Percentiles rank a stretch among this genome's conserved stretches.
phyloP scores from a whole-genome alignment of 2,329 filamentous ascomycete genomes.

The Penicillium sp. region DNA sequence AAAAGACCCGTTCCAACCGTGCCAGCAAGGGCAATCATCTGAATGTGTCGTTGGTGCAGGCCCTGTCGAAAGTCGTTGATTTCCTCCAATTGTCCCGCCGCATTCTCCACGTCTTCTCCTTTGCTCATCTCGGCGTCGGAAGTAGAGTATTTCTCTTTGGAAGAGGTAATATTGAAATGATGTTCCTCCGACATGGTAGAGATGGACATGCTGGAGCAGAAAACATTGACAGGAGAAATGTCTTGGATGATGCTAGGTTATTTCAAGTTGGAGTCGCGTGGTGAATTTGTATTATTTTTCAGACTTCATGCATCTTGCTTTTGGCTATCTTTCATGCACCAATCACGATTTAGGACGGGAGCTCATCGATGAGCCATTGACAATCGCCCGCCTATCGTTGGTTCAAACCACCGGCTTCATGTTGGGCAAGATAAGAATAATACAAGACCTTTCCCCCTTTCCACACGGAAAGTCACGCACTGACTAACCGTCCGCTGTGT shows the following conservation, averaged over 20 bases:
- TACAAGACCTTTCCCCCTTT: too few relatives aligned
- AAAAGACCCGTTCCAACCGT: conserved; percentile 45
- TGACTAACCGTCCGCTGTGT: too few relatives aligned
- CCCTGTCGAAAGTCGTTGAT: conserved; percentile 28
- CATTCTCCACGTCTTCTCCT: conserved; percentile 22
- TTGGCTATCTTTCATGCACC: conserved; percentile 8
- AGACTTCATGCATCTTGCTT: conserved; percentile 7
- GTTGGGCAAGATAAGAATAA: too few relatives aligned
- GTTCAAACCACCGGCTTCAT: neutral
- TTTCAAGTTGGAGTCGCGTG: neutral
- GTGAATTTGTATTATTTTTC: neutral
- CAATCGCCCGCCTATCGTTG: conserved; percentile 6
- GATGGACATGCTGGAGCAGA: neutral
- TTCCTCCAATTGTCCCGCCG: conserved; percentile 26
- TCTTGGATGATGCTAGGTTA: neutral
- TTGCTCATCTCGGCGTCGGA: conserved; percentile 15
- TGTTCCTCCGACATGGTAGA: neutral
- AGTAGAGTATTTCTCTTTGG: conserved; percentile 9
- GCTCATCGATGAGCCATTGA: conserved; percentile 3
- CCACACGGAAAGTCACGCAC: too few relatives aligned
- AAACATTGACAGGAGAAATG: neutral
- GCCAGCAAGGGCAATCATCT: conserved; percentile 45
- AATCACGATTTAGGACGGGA: conserved; percentile 6
- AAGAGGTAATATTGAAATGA: conserved; percentile 4
- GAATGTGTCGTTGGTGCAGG: conserved; percentile 38